Evolutionary conservation across 805 yeast genomes (phyloP).

Genomic region (Candida sithepensis): DNA sequence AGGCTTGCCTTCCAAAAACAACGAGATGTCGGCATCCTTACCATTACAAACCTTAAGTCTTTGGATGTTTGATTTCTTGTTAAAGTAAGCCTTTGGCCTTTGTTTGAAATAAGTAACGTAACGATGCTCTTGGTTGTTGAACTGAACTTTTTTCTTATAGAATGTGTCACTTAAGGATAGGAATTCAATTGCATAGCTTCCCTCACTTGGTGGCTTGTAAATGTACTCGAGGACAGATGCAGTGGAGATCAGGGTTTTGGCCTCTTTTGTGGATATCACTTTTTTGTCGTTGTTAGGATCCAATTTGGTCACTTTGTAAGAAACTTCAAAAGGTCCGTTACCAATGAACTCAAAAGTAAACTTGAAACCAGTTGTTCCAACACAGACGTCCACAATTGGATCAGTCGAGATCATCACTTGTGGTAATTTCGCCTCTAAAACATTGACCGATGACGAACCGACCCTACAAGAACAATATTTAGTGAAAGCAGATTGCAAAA

Average conservation of each 20-base stretch:
- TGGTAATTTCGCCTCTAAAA: slow-evolving; percentile 39
- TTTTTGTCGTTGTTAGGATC: slow-evolving; percentile 32
- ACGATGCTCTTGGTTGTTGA: slow-evolving; percentile 41
- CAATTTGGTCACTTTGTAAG: slow-evolving; percentile 56
- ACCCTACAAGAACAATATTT: slow-evolving; percentile 65
- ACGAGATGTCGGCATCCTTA: slow-evolving; percentile 40
- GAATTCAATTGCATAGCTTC: slow-evolving; percentile 75
- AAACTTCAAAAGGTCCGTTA: slow-evolving; percentile 74
- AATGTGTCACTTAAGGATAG: slow-evolving; percentile 60
- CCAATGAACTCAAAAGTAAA: slow-evolving; percentile 74
- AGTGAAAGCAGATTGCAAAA: slow-evolving; percentile 50
- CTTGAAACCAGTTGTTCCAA: slow-evolving; percentile 81
- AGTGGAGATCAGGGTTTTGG: slow-evolving; percentile 31
- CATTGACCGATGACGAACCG: slow-evolving; percentile 50
- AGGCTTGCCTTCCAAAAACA: slow-evolving; percentile 69
- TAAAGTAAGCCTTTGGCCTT: slow-evolving; percentile 52
- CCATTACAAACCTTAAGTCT: slow-evolving; percentile 30
- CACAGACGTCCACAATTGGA: slow-evolving; percentile 79
- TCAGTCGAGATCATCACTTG: slow-evolving; percentile 44
- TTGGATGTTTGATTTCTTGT: slow-evolving; percentile 16
- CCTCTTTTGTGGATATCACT: slow-evolving; percentile 21
- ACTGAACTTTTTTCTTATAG: slow-evolving; percentile 35
- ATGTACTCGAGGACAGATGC: slow-evolving; percentile 40
- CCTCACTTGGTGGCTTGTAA: slow-evolving; percentile 78
- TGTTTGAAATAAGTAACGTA: slow-evolving; percentile 71